Evolutionary conservation across 805 yeast species (phyloP).

Genomic region (Yueomyces sinensis): DNA sequence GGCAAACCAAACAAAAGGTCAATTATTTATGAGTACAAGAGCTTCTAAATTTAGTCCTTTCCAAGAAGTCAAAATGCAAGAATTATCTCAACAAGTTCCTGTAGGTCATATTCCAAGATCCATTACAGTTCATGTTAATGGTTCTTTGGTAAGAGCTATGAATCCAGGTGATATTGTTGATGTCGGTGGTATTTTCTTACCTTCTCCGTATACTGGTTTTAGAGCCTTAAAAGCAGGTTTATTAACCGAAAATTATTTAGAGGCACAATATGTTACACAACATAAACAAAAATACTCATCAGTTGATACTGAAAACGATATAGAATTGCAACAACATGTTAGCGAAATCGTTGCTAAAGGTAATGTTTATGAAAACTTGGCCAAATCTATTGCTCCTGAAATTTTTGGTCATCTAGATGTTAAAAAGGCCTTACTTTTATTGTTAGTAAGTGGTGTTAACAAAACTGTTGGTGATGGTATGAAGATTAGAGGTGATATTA

Average conservation of each 20-base stretch:
- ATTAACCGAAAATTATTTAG: constrained; percentile 84
- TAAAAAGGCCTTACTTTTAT: constrained; percentile 73
- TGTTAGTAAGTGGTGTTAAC: constrained; percentile 90
- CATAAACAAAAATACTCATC: constrained; percentile 79
- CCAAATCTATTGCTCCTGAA: constrained; percentile 93
- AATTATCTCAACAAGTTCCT: constrained; percentile 90
- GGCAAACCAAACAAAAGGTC: constrained; percentile 74
- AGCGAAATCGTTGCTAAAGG: constrained; percentile 43
- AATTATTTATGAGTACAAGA: constrained; percentile 81
- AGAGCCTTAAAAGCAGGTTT: constrained; percentile 86
- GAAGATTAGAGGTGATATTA: constrained; percentile 94
- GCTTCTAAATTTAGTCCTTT: constrained; percentile 92
- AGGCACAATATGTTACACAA: constrained; percentile 74
- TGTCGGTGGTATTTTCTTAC: constrained; percentile 82
- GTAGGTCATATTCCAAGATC: constrained; percentile 95
- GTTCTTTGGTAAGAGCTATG: constrained; percentile 74
- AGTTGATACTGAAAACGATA: constrained; percentile 42
- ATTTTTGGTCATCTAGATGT: constrained; percentile 90
- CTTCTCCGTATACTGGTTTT: constrained; percentile 92
- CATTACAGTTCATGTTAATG: constrained; percentile 77
- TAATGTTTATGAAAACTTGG: constrained; percentile 63
- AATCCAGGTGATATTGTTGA: constrained; percentile 95
- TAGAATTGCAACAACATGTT: constrained; percentile 35
- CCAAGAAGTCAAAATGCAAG: constrained; percentile 93
- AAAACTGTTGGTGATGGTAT: constrained; percentile 93